Percentiles rank a stretch among this genome's conserved stretches.
Conservation (phyloP, 805 yeast species). For the Ogataea corticis region DNA sequence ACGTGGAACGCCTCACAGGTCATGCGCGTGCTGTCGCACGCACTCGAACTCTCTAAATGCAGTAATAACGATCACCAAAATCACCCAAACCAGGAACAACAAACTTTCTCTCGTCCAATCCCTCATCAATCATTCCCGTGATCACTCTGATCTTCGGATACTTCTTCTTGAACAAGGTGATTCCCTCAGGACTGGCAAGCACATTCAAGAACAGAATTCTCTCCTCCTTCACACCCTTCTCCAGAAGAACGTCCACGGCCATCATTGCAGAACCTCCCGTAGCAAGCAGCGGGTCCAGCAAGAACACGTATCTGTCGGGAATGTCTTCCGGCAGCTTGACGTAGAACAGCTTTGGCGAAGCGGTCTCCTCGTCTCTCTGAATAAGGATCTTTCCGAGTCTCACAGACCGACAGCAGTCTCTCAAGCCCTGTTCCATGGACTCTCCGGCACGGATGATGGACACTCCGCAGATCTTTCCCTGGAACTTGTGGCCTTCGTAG, state of each 20-base stretch:
- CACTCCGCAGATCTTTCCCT: conserved; percentile 96
- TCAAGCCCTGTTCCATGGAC: conserved; percentile 96
- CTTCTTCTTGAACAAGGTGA: conserved; percentile 68
- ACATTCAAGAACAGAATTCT: conserved; percentile 88
- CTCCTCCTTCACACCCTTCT: conserved; percentile 84
- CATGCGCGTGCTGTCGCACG: no score
- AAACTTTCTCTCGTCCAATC: conserved; percentile 79
- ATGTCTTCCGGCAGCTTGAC: conserved; percentile 95
- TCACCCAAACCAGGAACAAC: conserved; percentile 96
- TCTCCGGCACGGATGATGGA: conserved; percentile 99
- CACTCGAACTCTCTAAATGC: no score
- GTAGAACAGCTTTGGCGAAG: conserved; percentile 85
- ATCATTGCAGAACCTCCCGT: conserved; percentile 98
- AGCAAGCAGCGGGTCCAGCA: conserved; percentile 96
- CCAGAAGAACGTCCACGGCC: conserved; percentile 90
- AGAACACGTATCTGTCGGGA: conserved; percentile 79
- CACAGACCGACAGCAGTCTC: conserved; percentile 96
- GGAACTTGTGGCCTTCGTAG: conserved; percentile 75
- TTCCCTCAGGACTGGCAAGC: conserved; percentile 94
- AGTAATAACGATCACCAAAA: conserved; percentile 96
- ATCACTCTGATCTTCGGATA: conserved; percentile 86
- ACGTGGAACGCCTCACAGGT: no score
- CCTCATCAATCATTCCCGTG: conserved; percentile 91
- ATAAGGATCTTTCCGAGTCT: conserved; percentile 95
- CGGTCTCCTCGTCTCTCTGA: conserved; percentile 98